Evolutionary conservation across 192 early-diverging fungal genomes (phyloP), one percentile per base, ranked within the genome.

Genomic region (Coemansia umbellata): DNA sequence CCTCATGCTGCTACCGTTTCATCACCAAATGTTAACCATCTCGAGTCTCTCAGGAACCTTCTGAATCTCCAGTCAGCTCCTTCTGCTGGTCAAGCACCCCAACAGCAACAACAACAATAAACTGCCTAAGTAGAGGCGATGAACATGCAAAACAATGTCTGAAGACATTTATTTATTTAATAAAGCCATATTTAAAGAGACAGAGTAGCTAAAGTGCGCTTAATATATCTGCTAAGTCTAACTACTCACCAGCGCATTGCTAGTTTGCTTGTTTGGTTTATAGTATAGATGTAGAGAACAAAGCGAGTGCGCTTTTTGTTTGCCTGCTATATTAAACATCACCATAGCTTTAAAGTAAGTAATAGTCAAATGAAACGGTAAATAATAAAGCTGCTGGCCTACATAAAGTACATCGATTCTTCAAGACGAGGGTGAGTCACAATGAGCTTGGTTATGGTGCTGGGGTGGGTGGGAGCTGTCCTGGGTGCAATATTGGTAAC

Each of bases 381-480:
- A 15, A 1, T n/a, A 39, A n/a, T 6, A 1, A 7, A 14, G 19
- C 5, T 18, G 33, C 26, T 5, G 42, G 5, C 14, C 15, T 37
- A 66, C 63, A 66, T 66, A 32, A 66, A 66, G 50, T 66, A 66
- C 63, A 66, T 66, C 3, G 50, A 37, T 18, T 26, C 24, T 19
- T 53, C 55, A 13, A 66, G 55, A 8, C 37, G 40, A 11, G 50
- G 31, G 22, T 53, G 50, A 24, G 51, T 58, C n/a, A 41, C 58
- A 50, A 66, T 66, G 31, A 66, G 47, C 37, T 37, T 58, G 9
- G 63, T 66, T 14, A 36, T 27, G 2, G 36, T 24, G 7, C 27
- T 11, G 1, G 55, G 53, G 14, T 65, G 54, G 43, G 54, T 57
- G 15, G 36, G 19, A 22, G 22, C 22, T 4, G 41, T 15, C 43